A percentile compares a stretch with the other conserved stretches of the same genome.
phyloP scores from a whole-genome alignment of 2,329 filamentous ascomycete species.

The Macrophomina pseudophaseolina region DNA sequence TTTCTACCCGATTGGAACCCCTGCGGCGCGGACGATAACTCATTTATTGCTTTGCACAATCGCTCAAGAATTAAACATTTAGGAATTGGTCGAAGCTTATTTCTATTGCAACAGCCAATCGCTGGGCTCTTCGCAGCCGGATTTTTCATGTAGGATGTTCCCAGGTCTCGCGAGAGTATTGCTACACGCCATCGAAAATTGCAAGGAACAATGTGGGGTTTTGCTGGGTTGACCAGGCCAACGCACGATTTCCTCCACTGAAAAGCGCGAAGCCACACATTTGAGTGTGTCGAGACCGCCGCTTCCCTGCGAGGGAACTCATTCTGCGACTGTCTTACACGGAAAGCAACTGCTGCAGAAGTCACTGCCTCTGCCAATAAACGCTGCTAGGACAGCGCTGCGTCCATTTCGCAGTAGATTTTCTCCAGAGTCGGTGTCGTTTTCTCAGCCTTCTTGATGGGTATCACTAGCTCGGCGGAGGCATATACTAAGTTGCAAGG shows the following conservation, averaged over 20 bases:
- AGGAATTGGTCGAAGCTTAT: neutral
- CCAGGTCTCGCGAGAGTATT: neutral
- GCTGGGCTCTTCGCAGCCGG: neutral
- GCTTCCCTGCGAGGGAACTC: neutral
- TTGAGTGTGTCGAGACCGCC: neutral
- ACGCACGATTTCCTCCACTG: neutral
- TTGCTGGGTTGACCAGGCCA: neutral
- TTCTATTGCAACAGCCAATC: neutral
- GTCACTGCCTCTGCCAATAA: too few relatives aligned
- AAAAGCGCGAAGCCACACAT: neutral
- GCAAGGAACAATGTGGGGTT: neutral
- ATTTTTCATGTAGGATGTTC: neutral
- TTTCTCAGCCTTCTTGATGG: neutral
- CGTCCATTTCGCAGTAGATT: too few relatives aligned
- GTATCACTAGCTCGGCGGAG: neutral
- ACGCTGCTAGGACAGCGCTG: too few relatives aligned
- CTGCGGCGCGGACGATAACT: neutral
- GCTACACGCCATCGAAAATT: neutral
- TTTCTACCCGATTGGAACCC: neutral
- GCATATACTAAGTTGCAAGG: neutral
- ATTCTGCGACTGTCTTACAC: too few relatives aligned
- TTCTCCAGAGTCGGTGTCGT: too few relatives aligned
- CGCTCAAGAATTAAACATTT: neutral
- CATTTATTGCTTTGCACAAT: neutral
- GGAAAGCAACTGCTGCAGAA: too few relatives aligned